phyloP scores from a whole-genome alignment of 495 filamentous ascomycete genomes.

The Neurospora hispaniola region DNA sequence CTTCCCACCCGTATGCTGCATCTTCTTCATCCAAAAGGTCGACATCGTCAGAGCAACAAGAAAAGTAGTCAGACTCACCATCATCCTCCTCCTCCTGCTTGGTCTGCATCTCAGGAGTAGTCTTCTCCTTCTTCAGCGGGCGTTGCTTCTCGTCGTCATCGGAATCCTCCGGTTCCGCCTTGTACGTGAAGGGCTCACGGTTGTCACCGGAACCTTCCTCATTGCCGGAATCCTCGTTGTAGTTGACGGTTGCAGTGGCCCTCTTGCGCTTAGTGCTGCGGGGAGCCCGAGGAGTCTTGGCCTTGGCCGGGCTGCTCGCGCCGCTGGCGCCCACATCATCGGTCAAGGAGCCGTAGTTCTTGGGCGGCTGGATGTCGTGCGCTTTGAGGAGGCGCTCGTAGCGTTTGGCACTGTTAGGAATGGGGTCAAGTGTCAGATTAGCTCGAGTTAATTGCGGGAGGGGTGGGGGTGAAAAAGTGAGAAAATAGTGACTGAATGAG shows the following conservation, averaged over 20 bases:
- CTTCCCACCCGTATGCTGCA: background rate
- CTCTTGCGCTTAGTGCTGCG: background rate
- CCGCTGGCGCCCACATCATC: background rate
- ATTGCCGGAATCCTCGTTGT: background rate
- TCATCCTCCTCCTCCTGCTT: background rate
- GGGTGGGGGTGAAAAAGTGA: background rate
- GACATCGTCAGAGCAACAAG: background rate
- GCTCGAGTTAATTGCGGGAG: background rate
- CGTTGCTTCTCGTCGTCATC: background rate
- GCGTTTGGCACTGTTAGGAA: conserved; percentile 30
- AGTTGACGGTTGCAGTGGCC: background rate
- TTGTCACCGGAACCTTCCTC: background rate
- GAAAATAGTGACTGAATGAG: background rate
- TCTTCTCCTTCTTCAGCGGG: background rate
- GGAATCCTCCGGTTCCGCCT: background rate
- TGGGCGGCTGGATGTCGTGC: conserved; percentile 31
- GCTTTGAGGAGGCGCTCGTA: conserved; percentile 54
- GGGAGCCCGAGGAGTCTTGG: background rate
- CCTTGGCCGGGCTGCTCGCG: background rate
- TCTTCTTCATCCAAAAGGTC: background rate
- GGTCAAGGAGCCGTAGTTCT: background rate
- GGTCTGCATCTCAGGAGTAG: background rate
- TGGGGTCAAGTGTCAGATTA: background rate
- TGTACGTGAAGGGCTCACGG: background rate
- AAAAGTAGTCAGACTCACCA: conserved; percentile 12